A percentile compares a stretch with the other conserved stretches of the same genome.
phyloP scores from a whole-genome alignment of 202 grass and related monocot genomes.

The Cymbopogon flexuosus region DNA sequence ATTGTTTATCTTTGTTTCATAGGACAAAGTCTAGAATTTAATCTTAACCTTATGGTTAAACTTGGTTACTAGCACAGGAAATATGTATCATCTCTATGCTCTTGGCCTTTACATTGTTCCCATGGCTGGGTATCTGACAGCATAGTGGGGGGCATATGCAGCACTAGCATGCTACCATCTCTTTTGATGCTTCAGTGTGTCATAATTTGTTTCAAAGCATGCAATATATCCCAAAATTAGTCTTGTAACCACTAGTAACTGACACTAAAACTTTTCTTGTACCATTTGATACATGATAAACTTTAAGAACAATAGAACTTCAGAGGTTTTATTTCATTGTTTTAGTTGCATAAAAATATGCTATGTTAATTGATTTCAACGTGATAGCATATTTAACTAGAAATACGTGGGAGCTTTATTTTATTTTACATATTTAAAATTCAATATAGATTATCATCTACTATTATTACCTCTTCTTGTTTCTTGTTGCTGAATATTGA shows the following conservation, averaged over 20 bases:
- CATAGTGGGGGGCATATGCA: background rate
- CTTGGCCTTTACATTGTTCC: background rate
- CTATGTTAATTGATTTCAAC: background rate
- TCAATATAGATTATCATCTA: background rate
- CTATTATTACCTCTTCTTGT: background rate
- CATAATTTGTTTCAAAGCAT: background rate
- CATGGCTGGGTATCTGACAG: conserved; percentile 9
- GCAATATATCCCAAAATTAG: background rate
- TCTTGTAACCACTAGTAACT: background rate
- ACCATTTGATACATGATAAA: background rate
- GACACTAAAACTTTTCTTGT: conserved; percentile 7
- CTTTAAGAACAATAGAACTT: background rate
- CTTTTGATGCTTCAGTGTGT: background rate
- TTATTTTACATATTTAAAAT: conserved; percentile 15
- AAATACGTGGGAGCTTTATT: conserved; percentile 8
- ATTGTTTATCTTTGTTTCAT: background rate
- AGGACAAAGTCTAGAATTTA: background rate
- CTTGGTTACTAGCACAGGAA: conserved; percentile 9
- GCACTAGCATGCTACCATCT: background rate
- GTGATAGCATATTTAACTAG: background rate
- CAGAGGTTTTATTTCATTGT: background rate
- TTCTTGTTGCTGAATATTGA: conserved; percentile 18
- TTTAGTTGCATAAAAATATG: background rate
- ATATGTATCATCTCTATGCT: conserved; percentile 2
- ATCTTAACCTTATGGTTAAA: background rate